Conservation (phyloP, 1,284 basidiomycete species). For the Xerocomus tenax region DNA sequence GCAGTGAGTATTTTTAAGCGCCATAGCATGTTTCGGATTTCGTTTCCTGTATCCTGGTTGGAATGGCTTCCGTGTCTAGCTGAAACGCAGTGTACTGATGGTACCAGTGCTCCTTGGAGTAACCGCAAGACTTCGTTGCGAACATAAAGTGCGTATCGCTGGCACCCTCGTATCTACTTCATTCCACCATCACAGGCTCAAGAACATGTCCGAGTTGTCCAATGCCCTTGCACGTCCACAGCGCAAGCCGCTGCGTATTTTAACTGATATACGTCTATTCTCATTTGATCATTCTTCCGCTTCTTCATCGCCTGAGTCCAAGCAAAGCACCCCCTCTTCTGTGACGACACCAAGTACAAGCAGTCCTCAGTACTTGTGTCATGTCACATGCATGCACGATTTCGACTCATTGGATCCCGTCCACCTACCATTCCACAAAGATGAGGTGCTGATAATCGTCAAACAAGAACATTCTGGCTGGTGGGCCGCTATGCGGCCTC, state of each 20-base stretch:
- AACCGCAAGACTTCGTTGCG: background rate
- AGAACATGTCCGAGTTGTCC: conserved; percentile 7
- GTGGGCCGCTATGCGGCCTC: conserved; percentile 66
- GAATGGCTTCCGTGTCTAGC: background rate
- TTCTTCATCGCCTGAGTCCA: conserved; percentile 28
- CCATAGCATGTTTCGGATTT: background rate
- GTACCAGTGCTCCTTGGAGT: background rate
- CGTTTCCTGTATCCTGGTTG: background rate
- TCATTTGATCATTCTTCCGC: conserved; percentile 19
- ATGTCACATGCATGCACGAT: conserved; percentile 59
- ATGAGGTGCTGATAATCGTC: conserved; percentile 59
- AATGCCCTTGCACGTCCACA: background rate
- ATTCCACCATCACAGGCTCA: background rate
- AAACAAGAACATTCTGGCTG: conserved; percentile 65
- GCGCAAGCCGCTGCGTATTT: conserved; percentile 41
- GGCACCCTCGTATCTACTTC: background rate
- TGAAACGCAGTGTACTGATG: background rate
- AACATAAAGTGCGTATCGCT: conserved; percentile 10
- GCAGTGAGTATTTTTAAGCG: background rate
- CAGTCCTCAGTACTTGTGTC: conserved; percentile 28
- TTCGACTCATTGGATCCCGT: conserved; percentile 52
- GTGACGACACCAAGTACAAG: conserved; percentile 27
- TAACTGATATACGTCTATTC: conserved; percentile 42
- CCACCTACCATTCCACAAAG: conserved; percentile 54
- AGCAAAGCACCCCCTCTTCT: conserved; percentile 25